A percentile compares a stretch with the other conserved stretches of the same genome.
Evolutionary conservation across 2,329 filamentous ascomycete species (phyloP).

Genomic region (Penicillium polonicum): DNA sequence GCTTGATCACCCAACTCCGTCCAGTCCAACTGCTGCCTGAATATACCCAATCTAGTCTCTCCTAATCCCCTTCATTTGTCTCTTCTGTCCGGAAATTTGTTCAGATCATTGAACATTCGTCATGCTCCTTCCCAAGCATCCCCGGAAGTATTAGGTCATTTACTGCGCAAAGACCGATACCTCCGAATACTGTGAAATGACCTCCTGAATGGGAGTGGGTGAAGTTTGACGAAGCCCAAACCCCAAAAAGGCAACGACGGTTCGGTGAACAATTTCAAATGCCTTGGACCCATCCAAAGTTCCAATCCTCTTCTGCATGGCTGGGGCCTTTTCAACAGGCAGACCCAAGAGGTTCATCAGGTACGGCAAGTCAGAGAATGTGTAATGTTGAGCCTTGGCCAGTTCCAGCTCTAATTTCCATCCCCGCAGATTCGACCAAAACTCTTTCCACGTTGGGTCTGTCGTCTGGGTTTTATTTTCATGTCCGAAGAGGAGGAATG

Average conservation of each 20-base stretch:
- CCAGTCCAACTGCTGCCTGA: neutral
- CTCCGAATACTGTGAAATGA: neutral
- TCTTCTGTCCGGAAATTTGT: too few species aligned
- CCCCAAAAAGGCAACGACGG: neutral
- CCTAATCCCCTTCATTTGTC: neutral
- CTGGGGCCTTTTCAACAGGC: neutral
- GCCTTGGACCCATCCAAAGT: neutral
- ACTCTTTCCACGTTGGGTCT: constrained; percentile 15
- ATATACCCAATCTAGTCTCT: neutral
- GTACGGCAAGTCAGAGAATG: constrained; percentile 18
- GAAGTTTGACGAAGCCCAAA: neutral
- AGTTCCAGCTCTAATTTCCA: constrained; percentile 20
- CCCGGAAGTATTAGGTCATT: neutral
- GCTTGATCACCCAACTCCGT: neutral
- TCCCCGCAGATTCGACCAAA: constrained; percentile 12
- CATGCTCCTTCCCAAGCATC: neutral
- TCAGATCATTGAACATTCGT: too few species aligned
- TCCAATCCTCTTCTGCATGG: neutral
- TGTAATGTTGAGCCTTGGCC: constrained; percentile 16
- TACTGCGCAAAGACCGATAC: neutral
- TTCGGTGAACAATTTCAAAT: constrained; percentile 2
- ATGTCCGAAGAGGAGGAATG: constrained; percentile 19
- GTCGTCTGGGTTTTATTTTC: constrained; percentile 18
- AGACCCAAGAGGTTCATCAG: constrained; percentile 21
- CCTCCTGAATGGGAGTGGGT: neutral